Evolutionary conservation across 2,329 filamentous ascomycete species (phyloP).

Genomic region (Colletotrichum gigasporum): DNA sequence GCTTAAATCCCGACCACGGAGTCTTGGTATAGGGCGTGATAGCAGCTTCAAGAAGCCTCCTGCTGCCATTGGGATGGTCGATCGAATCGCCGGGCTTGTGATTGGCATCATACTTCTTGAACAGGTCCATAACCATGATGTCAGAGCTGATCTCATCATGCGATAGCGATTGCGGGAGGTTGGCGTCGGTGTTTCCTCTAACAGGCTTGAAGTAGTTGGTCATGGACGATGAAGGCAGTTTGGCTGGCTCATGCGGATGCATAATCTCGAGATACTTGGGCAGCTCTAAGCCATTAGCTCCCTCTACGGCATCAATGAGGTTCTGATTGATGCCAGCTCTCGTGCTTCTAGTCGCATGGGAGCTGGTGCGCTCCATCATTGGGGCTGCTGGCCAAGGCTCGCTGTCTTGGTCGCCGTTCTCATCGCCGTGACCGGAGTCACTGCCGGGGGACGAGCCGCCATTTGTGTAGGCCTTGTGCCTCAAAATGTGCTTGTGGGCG

Average conservation of each 20-base stretch:
- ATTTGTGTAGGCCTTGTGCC: constrained; percentile 61
- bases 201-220: constrained; percentile 69
- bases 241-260: constrained; percentile 62
- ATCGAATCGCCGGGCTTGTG: constrained; percentile 66
- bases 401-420: constrained; percentile 58
- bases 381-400: constrained; percentile 59
- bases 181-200: constrained; percentile 62
- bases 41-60: constrained; percentile 65
- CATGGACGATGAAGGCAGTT: constrained; percentile 66
- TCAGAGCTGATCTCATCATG: constrained; percentile 64
- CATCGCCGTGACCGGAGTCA: constrained; percentile 62
- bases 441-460: constrained; percentile 64
- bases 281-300: constrained; percentile 67
- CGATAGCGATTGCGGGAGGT: constrained; percentile 61
- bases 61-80: constrained; percentile 62
- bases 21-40: constrained; percentile 57
- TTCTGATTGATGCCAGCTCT: constrained; percentile 63
- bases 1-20: constrained; percentile 59
- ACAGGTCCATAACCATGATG: constrained; percentile 66
- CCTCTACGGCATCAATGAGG: constrained; percentile 69
- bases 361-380: constrained; percentile 71
- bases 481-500: constrained; percentile 69
- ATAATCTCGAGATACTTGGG: constrained; percentile 67
- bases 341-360: constrained; percentile 71
- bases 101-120: constrained; percentile 63